These are phyloP conservation scores for Scortechinia acanthostroma DNA, from an alignment of 2,329 filamentous ascomycete genomes.

Conservation along the genomic window DNA sequence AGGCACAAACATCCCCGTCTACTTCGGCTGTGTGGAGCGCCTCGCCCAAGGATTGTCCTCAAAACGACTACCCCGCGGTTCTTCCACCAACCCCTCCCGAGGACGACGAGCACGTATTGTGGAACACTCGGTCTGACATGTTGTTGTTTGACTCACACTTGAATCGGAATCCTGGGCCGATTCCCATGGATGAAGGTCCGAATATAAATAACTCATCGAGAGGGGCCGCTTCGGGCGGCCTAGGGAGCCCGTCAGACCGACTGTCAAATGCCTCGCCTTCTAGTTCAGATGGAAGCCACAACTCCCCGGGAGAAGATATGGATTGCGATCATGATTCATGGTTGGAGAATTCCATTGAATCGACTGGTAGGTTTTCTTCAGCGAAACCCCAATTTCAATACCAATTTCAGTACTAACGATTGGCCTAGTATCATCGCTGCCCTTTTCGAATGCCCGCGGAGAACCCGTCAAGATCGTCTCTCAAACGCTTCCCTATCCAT, in stretches of 20 bases:
- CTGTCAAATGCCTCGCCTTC: conserved; percentile 17
- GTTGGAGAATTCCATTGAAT: conserved; percentile 23
- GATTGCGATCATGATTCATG: conserved; percentile 21
- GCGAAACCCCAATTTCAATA: not conserved
- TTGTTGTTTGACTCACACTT: conserved; percentile 16
- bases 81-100: conserved; percentile 30
- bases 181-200: not conserved
- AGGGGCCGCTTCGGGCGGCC: conserved; percentile 12
- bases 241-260: conserved; percentile 18
- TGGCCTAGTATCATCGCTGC: conserved; percentile 26
- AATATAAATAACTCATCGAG: not conserved
- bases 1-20: conserved; percentile 16
- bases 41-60: too few relatives aligned
- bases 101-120: conserved; percentile 21
- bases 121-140: conserved; percentile 21
- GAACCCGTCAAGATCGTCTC: conserved; percentile 43
- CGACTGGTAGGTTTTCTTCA: conserved; percentile 19
- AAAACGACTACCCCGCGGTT: conserved; percentile 19
- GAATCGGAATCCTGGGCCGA: conserved; percentile 13
- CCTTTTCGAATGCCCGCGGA: conserved; percentile 22
- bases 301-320: conserved; percentile 16
- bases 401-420: not conserved
- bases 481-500: conserved; percentile 49
- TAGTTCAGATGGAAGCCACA: conserved; percentile 17
- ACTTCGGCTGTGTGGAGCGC: conserved; percentile 15